Evolutionary conservation across 352 stramenopile genomes (phyloP).

Genomic region (Globisporangium takayamanum): DNA sequence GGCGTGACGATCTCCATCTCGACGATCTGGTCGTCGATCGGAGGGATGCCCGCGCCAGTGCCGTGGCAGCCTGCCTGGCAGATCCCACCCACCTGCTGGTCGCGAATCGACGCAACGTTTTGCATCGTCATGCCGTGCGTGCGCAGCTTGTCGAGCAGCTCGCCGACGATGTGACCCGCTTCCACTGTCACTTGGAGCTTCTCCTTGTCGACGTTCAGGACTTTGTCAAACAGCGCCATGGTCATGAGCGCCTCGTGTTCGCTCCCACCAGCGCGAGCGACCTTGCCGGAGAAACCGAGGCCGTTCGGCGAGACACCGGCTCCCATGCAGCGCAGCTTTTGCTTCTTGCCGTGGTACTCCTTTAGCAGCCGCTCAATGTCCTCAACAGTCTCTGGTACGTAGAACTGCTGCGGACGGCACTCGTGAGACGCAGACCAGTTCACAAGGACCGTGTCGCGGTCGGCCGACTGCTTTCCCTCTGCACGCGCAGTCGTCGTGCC

Average conservation of each 20-base stretch:
- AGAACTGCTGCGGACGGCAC: conserved; percentile 56
- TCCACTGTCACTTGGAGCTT: conserved; percentile 92
- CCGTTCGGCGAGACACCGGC: conserved; percentile 96
- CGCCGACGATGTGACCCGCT: conserved; percentile 62
- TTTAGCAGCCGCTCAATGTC: conserved; percentile 62
- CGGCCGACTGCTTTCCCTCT: conserved; percentile 15
- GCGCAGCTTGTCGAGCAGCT: conserved; percentile 70
- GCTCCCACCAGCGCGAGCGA: conserved; percentile 4
- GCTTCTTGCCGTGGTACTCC: conserved; percentile 52
- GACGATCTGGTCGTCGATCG: conserved; percentile 97
- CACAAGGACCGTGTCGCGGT: conserved; percentile 59
- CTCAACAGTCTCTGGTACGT: conserved; percentile 61
- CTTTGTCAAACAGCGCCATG: conserved; percentile 89
- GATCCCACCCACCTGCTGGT: conserved; percentile 97
- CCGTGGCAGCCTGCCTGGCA: conserved; percentile 94
- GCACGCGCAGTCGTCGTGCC: conserved; percentile 8
- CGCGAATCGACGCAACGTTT: conserved; percentile 97
- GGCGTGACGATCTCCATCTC: conserved; percentile 95
- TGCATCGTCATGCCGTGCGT: conserved; percentile 92
- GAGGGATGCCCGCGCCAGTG: conserved; percentile 91
- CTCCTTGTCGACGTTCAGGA: conserved; percentile 88
- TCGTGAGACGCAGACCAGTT: conserved; percentile 83
- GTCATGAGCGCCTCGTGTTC: conserved; percentile 83
- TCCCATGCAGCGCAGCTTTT: conserved; percentile 91
- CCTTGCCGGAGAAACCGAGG: conserved; percentile 81